Evolutionary conservation across 768 basidiomycete genomes (phyloP).

Genomic region (Pleurotus citrinopileatus): DNA sequence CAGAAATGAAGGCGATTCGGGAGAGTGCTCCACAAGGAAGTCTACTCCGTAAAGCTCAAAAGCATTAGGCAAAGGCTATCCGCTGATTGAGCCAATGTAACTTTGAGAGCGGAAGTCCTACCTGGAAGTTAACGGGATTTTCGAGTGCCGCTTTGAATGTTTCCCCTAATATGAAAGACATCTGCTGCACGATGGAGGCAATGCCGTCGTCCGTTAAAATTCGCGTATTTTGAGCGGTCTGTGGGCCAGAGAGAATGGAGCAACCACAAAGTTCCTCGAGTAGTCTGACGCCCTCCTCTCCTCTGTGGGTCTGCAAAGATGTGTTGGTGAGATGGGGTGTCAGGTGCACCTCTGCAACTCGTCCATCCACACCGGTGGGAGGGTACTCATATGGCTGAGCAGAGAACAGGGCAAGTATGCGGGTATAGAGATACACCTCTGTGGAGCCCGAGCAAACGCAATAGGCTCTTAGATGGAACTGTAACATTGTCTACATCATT

Average conservation of each 20-base stretch:
- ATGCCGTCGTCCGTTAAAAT: constrained; percentile 31
- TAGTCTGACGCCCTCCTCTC: constrained; percentile 72
- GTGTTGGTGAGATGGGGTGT: constrained; percentile 89
- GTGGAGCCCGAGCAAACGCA: constrained; percentile 76
- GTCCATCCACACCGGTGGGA: constrained; percentile 18
- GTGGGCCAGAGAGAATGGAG: constrained; percentile 39
- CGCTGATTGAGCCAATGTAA: constrained; percentile 7
- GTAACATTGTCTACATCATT: constrained; percentile 9
- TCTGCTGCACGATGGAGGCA: constrained; percentile 53
- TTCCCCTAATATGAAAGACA: constrained; percentile 67
- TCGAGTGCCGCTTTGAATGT: constrained; percentile 84
- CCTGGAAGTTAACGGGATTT: constrained; percentile 86
- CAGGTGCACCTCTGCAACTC: constrained; percentile 45
- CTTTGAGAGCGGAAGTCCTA: constrained; percentile 21
- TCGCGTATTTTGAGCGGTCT: constrained; percentile 7
- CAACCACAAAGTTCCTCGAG: constrained; percentile 78
- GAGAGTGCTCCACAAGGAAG: constrained; percentile 65
- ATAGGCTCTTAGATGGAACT: constrained; percentile 96
- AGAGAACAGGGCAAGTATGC: constrained; percentile 88
- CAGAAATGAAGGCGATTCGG: constrained; percentile 31
- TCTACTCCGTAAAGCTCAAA: constrained; percentile 97
- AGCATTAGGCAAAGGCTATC: constrained; percentile 80
- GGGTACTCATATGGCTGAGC: constrained; percentile 64
- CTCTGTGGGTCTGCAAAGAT: constrained; percentile 68
- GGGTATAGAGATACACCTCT: constrained; percentile 75